phyloP scores from a whole-genome alignment of 768 basidiomycete species.

The Tricholoma sp. region DNA sequence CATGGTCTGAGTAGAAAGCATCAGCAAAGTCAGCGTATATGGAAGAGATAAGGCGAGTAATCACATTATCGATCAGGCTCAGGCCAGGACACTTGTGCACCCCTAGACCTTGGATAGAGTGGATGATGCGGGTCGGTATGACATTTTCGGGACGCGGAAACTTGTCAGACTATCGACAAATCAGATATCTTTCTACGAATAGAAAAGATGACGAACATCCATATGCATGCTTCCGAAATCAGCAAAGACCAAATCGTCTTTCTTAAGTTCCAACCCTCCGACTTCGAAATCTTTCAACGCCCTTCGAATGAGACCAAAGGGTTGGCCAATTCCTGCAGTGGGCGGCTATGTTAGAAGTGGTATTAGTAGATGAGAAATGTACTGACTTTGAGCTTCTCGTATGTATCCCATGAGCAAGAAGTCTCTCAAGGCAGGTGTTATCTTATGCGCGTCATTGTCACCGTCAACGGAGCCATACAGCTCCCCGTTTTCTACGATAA shows the following conservation, averaged over 20 bases:
- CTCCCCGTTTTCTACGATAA: not conserved
- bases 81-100: conserved; percentile 21
- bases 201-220: conserved; percentile 6
- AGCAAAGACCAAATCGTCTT: conserved; percentile 14
- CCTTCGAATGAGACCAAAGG: conserved; percentile 11
- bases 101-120: conserved; percentile 18
- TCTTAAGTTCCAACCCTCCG: conserved; percentile 3
- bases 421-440: not conserved
- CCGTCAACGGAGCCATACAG: not conserved
- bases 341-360: not conserved
- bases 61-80: conserved; percentile 17
- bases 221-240: conserved; percentile 9
- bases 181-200: not conserved
- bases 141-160: conserved; percentile 8
- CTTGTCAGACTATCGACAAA: conserved; percentile 5
- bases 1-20: conserved; percentile 11
- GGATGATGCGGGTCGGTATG: conserved; percentile 4
- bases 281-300: conserved; percentile 4
- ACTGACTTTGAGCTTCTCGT: conserved; percentile 20
- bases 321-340: conserved; percentile 12
- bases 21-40: not conserved
- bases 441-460: no score
- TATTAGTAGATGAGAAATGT: not conserved
- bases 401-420: conserved; percentile 19
- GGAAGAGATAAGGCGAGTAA: not conserved